phyloP scores from a whole-genome alignment of 345 rosid species.

The Eutrema yunnanense region DNA sequence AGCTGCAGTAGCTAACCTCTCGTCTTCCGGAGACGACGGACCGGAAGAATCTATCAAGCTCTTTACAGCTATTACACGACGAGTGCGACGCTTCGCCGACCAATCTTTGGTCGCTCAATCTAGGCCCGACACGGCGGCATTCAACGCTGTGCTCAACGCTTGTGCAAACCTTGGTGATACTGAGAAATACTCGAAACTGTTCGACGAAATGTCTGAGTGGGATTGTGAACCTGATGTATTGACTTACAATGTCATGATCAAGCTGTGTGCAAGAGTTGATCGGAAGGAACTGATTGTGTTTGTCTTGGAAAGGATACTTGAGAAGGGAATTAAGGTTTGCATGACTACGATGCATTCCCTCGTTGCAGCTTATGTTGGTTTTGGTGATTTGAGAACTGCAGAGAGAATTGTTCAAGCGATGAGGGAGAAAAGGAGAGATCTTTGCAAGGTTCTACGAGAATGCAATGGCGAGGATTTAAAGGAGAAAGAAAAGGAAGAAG shows the following conservation, averaged over 20 bases:
- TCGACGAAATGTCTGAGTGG: slow-evolving; percentile 60
- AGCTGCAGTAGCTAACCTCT: slow-evolving; percentile 70
- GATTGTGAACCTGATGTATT: slow-evolving; percentile 65
- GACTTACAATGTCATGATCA: slow-evolving; percentile 76
- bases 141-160: slow-evolving; percentile 73
- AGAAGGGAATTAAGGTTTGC: slow-evolving; percentile 49
- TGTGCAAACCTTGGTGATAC: slow-evolving; percentile 76
- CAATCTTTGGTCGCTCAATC: slow-evolving; percentile 46
- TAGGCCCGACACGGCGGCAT: slow-evolving; percentile 79
- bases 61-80: slow-evolving; percentile 43
- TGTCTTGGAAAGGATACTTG: slow-evolving; percentile 66
- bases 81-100: slow-evolving; percentile 48
- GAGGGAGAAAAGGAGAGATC: slow-evolving; percentile 82
- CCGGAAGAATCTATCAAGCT: slow-evolving; percentile 57
- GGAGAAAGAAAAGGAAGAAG: slow-evolving; percentile 38
- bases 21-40: slow-evolving; percentile 60
- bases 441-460: slow-evolving; percentile 66
- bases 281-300: slow-evolving; percentile 70
- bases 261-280: slow-evolving; percentile 67
- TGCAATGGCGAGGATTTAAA: slow-evolving; percentile 40
- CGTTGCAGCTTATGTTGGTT: slow-evolving; percentile 90
- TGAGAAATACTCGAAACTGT: slow-evolving; percentile 53
- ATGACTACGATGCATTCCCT: slow-evolving; percentile 81
- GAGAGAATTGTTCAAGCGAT: slow-evolving; percentile 81
- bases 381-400: slow-evolving; percentile 68